Evolutionary conservation across 2,329 filamentous ascomycete genomes (phyloP), one percentile per base, ranked within the genome.

Genomic region (Claviceps sp.): DNA sequence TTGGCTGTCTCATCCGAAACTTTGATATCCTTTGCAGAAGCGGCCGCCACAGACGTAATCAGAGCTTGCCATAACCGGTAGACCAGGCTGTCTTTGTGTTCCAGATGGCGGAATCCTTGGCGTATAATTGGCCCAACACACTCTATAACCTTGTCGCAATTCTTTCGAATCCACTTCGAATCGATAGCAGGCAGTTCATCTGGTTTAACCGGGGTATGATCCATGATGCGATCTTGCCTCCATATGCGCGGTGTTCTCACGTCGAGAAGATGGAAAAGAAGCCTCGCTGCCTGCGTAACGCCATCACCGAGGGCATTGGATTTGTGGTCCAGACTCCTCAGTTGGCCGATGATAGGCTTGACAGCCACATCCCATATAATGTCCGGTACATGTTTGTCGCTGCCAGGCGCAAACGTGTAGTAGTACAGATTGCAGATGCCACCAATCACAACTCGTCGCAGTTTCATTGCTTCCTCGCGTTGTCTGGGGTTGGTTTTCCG

Each of bases 131-230:
- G 76, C 4, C 71, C 71, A 7, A 82, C 75, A 8, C 84, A 70
- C 3, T 75, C 66, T 38, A 95, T 77, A 4, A 96, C 75, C 44
- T 74, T 75, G 1, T 71, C 63, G 4, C 85, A 72, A 55, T 87
- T 88, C 54, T 80, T 84, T 50, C 91, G 80, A 13, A 94, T 74
- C 93, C 93, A 98, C 71, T 85, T 89, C 4, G 86, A 75, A 61
- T 97, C 89, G 6, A 97, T 71, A 6, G 83, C 73, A 5, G 89
- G 87, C n/a, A 98, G 72, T 54, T 96, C 89, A n/a, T 83, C 80
- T 0, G 83, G 75, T 50, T 73, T 77, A 50, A 81, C 69, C 37
- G 82, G 66, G 3, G 78, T 70, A 16, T 69, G 67, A 19, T 85
- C 79, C 54, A 81, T 73, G 10, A 87, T 83, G 50, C 83, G 82